Evolutionary conservation across 1,139 yeast species (phyloP), one percentile per base, ranked within the genome.

Genomic region (Yarrowia galli): DNA sequence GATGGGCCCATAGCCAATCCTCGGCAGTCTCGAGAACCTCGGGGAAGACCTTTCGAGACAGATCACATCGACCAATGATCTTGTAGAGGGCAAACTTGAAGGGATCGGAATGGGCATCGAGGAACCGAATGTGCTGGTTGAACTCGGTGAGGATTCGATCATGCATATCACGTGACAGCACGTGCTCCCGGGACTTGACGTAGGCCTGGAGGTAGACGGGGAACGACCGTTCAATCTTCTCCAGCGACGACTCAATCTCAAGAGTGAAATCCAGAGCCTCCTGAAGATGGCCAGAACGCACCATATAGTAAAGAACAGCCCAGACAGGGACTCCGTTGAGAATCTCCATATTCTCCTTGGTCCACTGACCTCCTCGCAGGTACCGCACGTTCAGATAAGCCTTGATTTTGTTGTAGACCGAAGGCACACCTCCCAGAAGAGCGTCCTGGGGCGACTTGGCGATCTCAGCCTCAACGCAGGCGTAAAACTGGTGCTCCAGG

Each of bases 1-100:
- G 83, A 78, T 95, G 98, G 76, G 91, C 86, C 99, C 99, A 95
- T 68, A 93, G 79, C 99, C 99, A 95, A 78, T 95, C 99, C 77
- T 95, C 99, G 67, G 93, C 86, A 70, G 96, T 91, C 60, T 88
- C 79, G 56, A 93, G 87, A 64, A 95, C 89, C 35, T 84, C 81
- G 3, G 97, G 96, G 67, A 93, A 83, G n/a, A 87, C 83, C 75
- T 91, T 91, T 73, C 89, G 86, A 12, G 88, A 82, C 71, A 90
- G 80, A 72, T 92, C 97, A 77, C 98, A 92, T 76, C 96, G 89
- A 13, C 99, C 99, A 70, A 95, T 84, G 43, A 95, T 84, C 79
- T 95, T 95, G 81, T 92, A 96, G 7, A 92, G 89, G 0, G 97
- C 96, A 75, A 89, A 89, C 76, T 95, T 89, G 80, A 85, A 95